A percentile compares a stretch with the other conserved stretches of the same genome.
Conservation (phyloP, 768 basidiomycete genomes). For the Trametes sanguinea region DNA sequence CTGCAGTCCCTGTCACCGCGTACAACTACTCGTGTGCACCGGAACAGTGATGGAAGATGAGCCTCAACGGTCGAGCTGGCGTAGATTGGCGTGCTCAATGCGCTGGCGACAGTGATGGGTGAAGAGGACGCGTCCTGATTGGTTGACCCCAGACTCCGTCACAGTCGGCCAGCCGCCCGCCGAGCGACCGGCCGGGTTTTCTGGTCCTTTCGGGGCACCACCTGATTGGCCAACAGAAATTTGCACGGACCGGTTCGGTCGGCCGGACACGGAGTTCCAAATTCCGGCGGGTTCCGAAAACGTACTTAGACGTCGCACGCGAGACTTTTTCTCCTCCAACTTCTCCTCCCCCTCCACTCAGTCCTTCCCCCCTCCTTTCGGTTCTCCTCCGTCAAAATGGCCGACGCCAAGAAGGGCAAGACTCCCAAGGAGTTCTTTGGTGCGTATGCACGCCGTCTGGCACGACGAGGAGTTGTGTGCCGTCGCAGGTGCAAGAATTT, state of each 20-base stretch:
- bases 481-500: conserved; percentile 4
- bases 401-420: conserved; percentile 84
- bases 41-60: conserved; percentile 9
- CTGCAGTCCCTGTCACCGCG: background rate
- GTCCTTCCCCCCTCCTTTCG: conserved; percentile 40
- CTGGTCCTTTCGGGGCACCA: background rate
- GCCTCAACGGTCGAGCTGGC: conserved; percentile 8
- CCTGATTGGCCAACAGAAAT: conserved; percentile 21
- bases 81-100: background rate
- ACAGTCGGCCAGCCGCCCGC: conserved; percentile 10
- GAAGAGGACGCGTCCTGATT: background rate
- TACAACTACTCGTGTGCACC: background rate
- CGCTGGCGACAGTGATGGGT: background rate
- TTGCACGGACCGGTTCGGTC: conserved; percentile 16
- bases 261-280: conserved; percentile 21
- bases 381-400: conserved; percentile 64
- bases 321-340: conserved; percentile 42
- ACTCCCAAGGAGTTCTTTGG: conserved; percentile 88
- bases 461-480: conserved; percentile 7
- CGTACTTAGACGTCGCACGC: conserved; percentile 30
- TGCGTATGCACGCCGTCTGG: conserved; percentile 39
- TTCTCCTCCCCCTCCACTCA: conserved; percentile 53
- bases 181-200: background rate
- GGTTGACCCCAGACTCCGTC: conserved; percentile 7
- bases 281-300: conserved; percentile 27